Percentiles rank a stretch among this genome's conserved stretches.
Evolutionary conservation across 768 basidiomycete species (phyloP).

Genomic region (Auricularia sp.): DNA sequence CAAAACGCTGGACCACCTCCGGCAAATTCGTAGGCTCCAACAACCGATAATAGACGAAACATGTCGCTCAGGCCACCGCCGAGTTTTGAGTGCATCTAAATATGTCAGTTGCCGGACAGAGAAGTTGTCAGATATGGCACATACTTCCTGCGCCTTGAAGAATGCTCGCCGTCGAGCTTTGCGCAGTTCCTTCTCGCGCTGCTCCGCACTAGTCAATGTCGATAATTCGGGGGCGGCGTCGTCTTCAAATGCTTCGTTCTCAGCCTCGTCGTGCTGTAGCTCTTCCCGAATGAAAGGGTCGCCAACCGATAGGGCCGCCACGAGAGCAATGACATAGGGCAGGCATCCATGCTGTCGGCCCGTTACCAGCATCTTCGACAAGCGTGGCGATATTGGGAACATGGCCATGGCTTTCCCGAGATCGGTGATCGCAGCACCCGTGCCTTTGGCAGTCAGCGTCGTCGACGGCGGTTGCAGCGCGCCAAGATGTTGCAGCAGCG

Average conservation of each 20-base stretch:
- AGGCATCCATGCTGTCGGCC: slow-evolving; percentile 80
- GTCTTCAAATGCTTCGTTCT: slow-evolving; percentile 17
- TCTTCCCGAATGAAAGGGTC: slow-evolving; percentile 90
- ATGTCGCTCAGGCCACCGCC: slow-evolving; percentile 77
- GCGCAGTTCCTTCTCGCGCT: slow-evolving; percentile 45
- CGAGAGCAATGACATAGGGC: slow-evolving; percentile 84
- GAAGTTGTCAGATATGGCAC: slow-evolving; percentile 10
- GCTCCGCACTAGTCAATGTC: slow-evolving; percentile 36
- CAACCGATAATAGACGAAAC: slow-evolving; percentile 82
- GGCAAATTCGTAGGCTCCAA: slow-evolving; percentile 92
- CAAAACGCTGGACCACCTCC: slow-evolving; percentile 78
- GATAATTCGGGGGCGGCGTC: slow-evolving; percentile 20
- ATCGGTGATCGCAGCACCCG: slow-evolving; percentile 66
- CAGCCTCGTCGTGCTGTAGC: slow-evolving; percentile 30
- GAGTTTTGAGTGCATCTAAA: slow-evolving; percentile 64
- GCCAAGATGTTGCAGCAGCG: slow-evolving; percentile 67
- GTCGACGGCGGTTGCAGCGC: slow-evolving; percentile 45
- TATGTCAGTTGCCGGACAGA: neutral
- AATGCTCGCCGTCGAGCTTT: slow-evolving; percentile 62
- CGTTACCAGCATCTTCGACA: slow-evolving; percentile 90
- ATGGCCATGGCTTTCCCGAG: slow-evolving; percentile 87
- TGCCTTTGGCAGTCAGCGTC: slow-evolving; percentile 15
- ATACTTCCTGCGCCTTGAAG: slow-evolving; percentile 72
- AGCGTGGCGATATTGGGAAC: slow-evolving; percentile 89
- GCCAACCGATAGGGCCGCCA: slow-evolving; percentile 85